Conservation (phyloP, 2,329 filamentous ascomycete species). For the Monosporascus sp. region DNA sequence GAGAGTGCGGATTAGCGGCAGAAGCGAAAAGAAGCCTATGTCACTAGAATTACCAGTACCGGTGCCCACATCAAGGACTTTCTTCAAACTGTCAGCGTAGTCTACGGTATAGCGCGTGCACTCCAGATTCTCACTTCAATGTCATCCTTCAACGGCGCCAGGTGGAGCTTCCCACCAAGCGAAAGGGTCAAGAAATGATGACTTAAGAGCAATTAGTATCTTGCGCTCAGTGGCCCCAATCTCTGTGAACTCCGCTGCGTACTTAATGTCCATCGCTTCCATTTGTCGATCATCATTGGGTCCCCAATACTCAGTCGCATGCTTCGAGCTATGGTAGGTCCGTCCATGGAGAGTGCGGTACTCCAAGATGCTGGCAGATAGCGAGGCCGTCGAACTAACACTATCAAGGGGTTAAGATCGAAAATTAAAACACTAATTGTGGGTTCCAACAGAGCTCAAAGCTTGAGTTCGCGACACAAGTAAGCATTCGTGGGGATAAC, state of each 20-base stretch:
- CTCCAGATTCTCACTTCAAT: slow-evolving; percentile 12
- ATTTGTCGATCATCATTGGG: slow-evolving; percentile 18
- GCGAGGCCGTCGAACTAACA: slow-evolving; percentile 15
- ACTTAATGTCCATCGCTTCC: slow-evolving; percentile 20
- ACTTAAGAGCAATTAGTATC: slow-evolving; percentile 7
- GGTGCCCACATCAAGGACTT: slow-evolving; percentile 28
- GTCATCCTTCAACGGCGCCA: slow-evolving; percentile 31
- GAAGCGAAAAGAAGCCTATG: background rate
- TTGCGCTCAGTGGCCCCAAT: background rate
- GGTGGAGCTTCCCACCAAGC: slow-evolving; percentile 30
- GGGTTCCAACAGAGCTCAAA: too few relatives aligned
- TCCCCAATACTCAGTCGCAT: slow-evolving; percentile 14
- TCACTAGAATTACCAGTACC: slow-evolving; percentile 18
- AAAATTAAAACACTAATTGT: too few relatives aligned
- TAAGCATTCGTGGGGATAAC: background rate
- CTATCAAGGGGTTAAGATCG: slow-evolving; percentile 1
- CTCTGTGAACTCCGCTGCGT: background rate
- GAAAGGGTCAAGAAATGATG: slow-evolving; percentile 22
- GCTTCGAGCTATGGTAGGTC: slow-evolving; percentile 14
- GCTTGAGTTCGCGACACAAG: background rate
- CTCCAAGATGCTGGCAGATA: slow-evolving; percentile 15
- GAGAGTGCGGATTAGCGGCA: background rate
- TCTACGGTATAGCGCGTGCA: background rate
- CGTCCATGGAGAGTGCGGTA: slow-evolving; percentile 18
- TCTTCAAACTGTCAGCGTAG: slow-evolving; percentile 13